Conservation (phyloP, 768 basidiomycete species). For the Leccinum broughii region DNA sequence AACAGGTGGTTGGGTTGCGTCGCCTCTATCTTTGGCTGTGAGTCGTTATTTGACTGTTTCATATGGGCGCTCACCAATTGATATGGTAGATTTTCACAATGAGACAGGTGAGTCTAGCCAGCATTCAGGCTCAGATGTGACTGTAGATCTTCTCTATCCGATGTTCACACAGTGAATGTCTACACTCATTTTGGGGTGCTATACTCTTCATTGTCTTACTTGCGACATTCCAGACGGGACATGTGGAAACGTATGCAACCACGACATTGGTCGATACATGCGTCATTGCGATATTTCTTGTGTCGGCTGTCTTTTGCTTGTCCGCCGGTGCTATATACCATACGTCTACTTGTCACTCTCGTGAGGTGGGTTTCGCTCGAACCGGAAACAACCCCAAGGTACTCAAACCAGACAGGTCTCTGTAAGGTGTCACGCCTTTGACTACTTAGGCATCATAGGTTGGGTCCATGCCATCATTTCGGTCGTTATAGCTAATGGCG, state of each 20-base stretch:
- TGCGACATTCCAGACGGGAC: slow-evolving; percentile 49
- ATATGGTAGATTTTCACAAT: slow-evolving; percentile 66
- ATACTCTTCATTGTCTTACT: slow-evolving; percentile 59
- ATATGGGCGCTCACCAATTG: slow-evolving; percentile 17
- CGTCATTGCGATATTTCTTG: slow-evolving; percentile 64
- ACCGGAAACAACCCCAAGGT: not conserved
- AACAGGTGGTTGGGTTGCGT: slow-evolving; percentile 64
- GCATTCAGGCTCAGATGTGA: slow-evolving; percentile 3
- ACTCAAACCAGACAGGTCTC: slow-evolving; percentile 48
- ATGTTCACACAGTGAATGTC: slow-evolving; percentile 66
- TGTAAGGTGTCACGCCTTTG: slow-evolving; percentile 60
- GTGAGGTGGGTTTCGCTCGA: slow-evolving; percentile 45
- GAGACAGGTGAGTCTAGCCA: slow-evolving; percentile 55
- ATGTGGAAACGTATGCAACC: slow-evolving; percentile 51
- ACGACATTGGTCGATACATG: slow-evolving; percentile 62
- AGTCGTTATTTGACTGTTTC: slow-evolving; percentile 30
- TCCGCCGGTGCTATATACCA: slow-evolving; percentile 73
- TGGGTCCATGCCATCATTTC: slow-evolving; percentile 16
- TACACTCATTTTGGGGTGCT: slow-evolving; percentile 78
- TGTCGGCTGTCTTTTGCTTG: slow-evolving; percentile 73
- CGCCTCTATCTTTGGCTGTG: slow-evolving; percentile 66
- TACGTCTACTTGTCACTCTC: slow-evolving; percentile 70
- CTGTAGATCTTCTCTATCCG: slow-evolving; percentile 8
- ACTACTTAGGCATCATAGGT: slow-evolving; percentile 82
- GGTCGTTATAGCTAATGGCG: not conserved